A percentile compares a stretch with the other conserved stretches of the same genome.
phyloP scores from a whole-genome alignment of 176 grass and related monocot species.

The Triticum dicoccoides region DNA sequence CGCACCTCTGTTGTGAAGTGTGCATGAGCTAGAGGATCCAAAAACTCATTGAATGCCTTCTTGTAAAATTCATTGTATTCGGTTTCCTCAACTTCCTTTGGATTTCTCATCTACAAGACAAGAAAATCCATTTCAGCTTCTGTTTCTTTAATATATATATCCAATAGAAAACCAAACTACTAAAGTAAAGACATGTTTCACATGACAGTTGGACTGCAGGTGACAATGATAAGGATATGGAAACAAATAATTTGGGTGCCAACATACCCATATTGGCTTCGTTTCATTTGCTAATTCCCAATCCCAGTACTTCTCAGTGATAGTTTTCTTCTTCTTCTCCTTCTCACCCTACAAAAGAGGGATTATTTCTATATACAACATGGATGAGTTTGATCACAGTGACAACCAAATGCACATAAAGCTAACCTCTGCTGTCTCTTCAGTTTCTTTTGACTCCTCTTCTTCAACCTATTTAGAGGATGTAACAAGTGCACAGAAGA shows the following conservation, averaged over 20 bases:
- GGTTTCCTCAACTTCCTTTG: conserved; percentile 72
- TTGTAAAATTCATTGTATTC: conserved; percentile 96
- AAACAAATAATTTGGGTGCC: neutral
- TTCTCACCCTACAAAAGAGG: conserved; percentile 59
- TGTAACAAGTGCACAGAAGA: neutral
- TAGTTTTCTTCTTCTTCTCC: conserved; percentile 81
- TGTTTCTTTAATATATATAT: neutral
- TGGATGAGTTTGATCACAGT: neutral
- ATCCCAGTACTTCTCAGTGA: conserved; percentile 95
- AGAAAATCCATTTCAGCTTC: neutral
- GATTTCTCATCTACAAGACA: conserved; percentile 74
- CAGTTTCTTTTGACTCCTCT: conserved; percentile 72
- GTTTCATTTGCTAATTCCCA: conserved; percentile 92
- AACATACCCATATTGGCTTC: conserved; percentile 87
- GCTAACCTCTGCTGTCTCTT: conserved; percentile 61
- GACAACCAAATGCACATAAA: conserved; percentile 2
- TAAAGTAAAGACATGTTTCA: neutral
- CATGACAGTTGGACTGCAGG: neutral
- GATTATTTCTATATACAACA: neutral
- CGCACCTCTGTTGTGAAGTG: conserved; percentile 88
- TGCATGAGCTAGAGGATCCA: conserved; percentile 75
- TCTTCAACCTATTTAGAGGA: conserved; percentile 63
- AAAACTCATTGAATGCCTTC: conserved; percentile 92
- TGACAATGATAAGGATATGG: neutral
- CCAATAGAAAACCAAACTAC: neutral